Evolutionary conservation across 129 eudicot species (phyloP), one percentile per base, ranked within the genome.

Genomic region (Centaurea solstitialis): DNA sequence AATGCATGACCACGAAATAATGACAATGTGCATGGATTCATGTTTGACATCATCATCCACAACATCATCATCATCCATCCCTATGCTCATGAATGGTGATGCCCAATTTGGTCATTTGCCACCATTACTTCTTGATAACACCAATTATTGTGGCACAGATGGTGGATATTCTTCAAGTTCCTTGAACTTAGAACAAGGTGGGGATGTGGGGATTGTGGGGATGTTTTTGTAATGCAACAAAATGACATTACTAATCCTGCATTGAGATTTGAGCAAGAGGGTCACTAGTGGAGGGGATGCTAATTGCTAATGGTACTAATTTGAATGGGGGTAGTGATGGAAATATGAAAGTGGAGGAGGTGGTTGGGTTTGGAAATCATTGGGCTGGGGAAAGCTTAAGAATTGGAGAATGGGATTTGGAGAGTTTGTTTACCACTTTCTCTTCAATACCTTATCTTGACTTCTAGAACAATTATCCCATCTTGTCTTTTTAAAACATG

Each of bases 381-480:
- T 91, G 96, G 92, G 72, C 66, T 71, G 91, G 88, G 76, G 92
- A 89, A 89, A 87, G 80, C 92, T 89, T 87, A 15, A 87, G 77
- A 74, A 88, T 81, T 81, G 97, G 90, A 81, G 95, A 93, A 84
- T 89, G 87, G 92, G 97, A 90, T 72, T 87, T 89, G 89, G 97
- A 90, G 82, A 90, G 97, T 82, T 77, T 93, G 83, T 90, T 93
- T 88, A 88, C 90, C 26, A 93, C 89, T 89, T 90, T 87, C 71
- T 81, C 96, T 66, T 85, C 91, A 74, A 79, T 85, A 79, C 89
- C 97, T 66, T 88, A 79, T 81, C 87, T 93, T 85, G 95, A 90
- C 88, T 85, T 84, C 86, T 91, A 93, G 82, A 40, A 68, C n/a
- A 53, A 70, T 68, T 76, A n/a, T 70, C n/a, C n/a, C 62, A 53